Conservation (phyloP, 768 basidiomycete species). For the Dioszegia crocea region DNA sequence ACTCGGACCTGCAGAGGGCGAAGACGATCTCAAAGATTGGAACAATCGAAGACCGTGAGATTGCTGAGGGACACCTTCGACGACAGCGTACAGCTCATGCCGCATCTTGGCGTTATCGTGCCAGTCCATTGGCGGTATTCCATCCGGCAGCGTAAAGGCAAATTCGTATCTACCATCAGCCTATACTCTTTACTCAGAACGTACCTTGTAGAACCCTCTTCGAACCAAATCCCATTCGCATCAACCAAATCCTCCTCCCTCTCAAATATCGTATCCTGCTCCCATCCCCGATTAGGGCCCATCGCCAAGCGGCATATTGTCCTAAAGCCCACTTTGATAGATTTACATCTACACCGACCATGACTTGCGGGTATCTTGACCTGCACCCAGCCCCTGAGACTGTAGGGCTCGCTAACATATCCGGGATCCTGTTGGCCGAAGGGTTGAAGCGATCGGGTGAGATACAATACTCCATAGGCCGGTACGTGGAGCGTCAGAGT, state of each 20-base stretch:
- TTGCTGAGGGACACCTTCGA: constrained; percentile 24
- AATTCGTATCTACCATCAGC: constrained; percentile 26
- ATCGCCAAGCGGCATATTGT: constrained; percentile 14
- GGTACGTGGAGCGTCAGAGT: constrained; percentile 12
- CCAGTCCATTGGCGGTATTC: constrained; percentile 30
- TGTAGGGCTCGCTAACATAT: constrained; percentile 2
- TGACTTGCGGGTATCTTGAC: constrained; percentile 7
- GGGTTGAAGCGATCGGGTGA: neutral
- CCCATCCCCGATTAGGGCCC: constrained; percentile 14
- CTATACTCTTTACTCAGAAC: neutral
- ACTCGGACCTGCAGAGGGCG: constrained; percentile 1
- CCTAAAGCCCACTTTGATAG: constrained; percentile 11
- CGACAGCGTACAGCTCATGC: constrained; percentile 26
- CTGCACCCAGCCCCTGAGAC: constrained; percentile 17
- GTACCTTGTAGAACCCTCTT: constrained; percentile 29
- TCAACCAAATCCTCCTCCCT: constrained; percentile 18
- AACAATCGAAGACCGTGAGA: constrained; percentile 5
- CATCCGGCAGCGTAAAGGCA: constrained; percentile 30
- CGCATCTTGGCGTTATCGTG: constrained; percentile 25
- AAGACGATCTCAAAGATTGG: neutral
- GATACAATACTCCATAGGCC: constrained; percentile 10
- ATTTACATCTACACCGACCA: constrained; percentile 10
- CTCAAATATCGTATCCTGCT: constrained; percentile 26
- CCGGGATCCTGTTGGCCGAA: constrained; percentile 3
- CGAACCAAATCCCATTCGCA: constrained; percentile 29